These are phyloP conservation scores for Hirsutella minnesotensis DNA, from an alignment of 2,329 filamentous ascomycete species.

Conservation along the genomic window DNA sequence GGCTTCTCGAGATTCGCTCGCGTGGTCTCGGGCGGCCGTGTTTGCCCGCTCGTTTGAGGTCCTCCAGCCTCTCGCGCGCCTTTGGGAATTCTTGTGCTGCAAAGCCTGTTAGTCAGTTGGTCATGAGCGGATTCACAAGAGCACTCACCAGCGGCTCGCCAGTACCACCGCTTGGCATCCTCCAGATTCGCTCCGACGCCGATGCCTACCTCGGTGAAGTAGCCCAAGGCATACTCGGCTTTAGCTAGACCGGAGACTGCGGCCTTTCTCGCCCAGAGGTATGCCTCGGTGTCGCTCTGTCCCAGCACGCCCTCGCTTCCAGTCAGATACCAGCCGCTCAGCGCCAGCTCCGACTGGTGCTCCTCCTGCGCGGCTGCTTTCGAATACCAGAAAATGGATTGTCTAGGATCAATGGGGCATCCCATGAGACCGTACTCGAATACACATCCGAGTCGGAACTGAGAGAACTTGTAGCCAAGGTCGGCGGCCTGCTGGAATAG, in stretches of 20 bases:
- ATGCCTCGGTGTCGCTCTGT: conserved; percentile 91
- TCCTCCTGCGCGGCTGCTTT: conserved; percentile 85
- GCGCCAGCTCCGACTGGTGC: conserved; percentile 78
- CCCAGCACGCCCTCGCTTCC: conserved; percentile 77
- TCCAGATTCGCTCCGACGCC: conserved; percentile 77
- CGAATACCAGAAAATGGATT: conserved; percentile 90
- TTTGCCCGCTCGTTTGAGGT: conserved; percentile 70
- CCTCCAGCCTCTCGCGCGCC: conserved; percentile 82
- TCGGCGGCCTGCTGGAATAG: conserved; percentile 79
- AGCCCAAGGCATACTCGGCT: conserved; percentile 94
- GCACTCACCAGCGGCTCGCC: conserved; percentile 85
- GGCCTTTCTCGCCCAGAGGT: conserved; percentile 92
- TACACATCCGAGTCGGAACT: conserved; percentile 77
- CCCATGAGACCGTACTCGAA: conserved; percentile 85
- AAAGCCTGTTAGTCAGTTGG: neutral
- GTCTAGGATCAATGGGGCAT: conserved; percentile 68
- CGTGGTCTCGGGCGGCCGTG: conserved; percentile 56
- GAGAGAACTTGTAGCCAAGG: conserved; percentile 88
- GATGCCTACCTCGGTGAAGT: conserved; percentile 93
- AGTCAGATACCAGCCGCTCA: conserved; percentile 91
- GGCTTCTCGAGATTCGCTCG: conserved; percentile 70
- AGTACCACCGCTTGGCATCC: conserved; percentile 97
- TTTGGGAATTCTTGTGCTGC: conserved; percentile 89
- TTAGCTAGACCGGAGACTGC: conserved; percentile 80
- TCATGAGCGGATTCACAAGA: neutral